Evolutionary conservation across 129 eudicot genomes (phyloP), one percentile per base, ranked within the genome.

Genomic region (Centaurea solstitialis): DNA sequence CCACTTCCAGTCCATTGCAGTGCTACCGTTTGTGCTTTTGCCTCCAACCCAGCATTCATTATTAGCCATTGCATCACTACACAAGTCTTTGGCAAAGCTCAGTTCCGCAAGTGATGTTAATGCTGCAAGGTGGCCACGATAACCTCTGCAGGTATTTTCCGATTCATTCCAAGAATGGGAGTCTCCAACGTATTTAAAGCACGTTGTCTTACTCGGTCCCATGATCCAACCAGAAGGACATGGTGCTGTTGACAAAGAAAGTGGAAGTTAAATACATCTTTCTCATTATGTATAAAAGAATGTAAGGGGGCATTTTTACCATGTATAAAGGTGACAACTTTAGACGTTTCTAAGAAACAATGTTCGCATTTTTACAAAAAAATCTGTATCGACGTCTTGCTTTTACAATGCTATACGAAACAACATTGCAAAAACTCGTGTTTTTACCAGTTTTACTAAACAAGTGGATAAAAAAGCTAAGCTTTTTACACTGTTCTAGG

Each of bases 1-100:
- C 98, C 98, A 94, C 38, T 39, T 85, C 98, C 98, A 94, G 30
- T 79, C 77, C 23, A 81, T 18, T 26, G 15, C 73, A 37, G 4
- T 64, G 68, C 80, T 81, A 59, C 70, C 47, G 53, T 82, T 84
- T 57, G 72, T 79, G 79, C 80, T 75, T 85, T 83, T 85, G 67
- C 97, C 98, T 61, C 98, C 98, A 75, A 94, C 74, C 98, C 98
- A 94, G 82, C 97, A 94, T 68, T 88, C 92, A 0, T 68, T 81
- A 70, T 69, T 35, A 81, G 65, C 30, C 15, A 9, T 68, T 5
- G 64, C 70, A 33, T 80, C 82, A 80, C 87, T 72, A 85, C 93
- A 94, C 45, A 90, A 21, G 35, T 77, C 71, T 83, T 81, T 89
- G 76, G 86, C 81, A 81, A 88, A 79, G 67, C 5, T 72, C 50